Percentiles rank a stretch among this genome's conserved stretches.
phyloP scores from a whole-genome alignment of 345 rosid species.

The Combretum micranthum region DNA sequence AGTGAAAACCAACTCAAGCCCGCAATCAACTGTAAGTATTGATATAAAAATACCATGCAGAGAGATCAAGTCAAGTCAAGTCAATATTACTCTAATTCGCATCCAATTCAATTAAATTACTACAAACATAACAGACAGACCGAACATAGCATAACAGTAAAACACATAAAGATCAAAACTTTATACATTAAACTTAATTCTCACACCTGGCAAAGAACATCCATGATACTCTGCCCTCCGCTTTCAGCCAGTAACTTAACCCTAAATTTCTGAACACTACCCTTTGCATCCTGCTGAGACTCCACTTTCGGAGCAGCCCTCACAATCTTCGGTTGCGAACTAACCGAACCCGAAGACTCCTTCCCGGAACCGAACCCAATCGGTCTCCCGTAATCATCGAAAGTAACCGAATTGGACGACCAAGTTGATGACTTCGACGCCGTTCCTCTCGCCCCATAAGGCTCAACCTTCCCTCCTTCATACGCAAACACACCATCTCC shows the following conservation, averaged over 20 bases:
- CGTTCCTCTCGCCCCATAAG: constrained; percentile 93
- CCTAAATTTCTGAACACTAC: constrained; percentile 94
- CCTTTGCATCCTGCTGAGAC: constrained; percentile 61
- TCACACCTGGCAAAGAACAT: constrained; percentile 88
- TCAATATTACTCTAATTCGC: no score
- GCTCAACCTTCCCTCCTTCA: constrained; percentile 77
- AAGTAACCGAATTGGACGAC: constrained; percentile 30
- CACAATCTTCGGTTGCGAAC: constrained; percentile 57
- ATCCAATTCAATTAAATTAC: no score
- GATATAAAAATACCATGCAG: no score
- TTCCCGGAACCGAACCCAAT: constrained; percentile 52
- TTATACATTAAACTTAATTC: constrained; percentile 1
- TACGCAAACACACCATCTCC: constrained; percentile 89
- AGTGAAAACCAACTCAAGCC: no score
- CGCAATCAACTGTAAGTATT: no score
- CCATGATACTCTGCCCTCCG: constrained; percentile 76
- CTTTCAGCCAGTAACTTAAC: constrained; percentile 86
- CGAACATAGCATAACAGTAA: background rate
- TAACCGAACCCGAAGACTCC: constrained; percentile 31
- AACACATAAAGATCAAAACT: background rate
- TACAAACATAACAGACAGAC: no score
- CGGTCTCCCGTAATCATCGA: constrained; percentile 92
- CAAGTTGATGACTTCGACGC: constrained; percentile 62
- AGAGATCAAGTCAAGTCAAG: no score
- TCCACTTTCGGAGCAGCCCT: constrained; percentile 91